Conservation (phyloP, 78 protist genomes). For the Dictyostelium firmibasis region DNA sequence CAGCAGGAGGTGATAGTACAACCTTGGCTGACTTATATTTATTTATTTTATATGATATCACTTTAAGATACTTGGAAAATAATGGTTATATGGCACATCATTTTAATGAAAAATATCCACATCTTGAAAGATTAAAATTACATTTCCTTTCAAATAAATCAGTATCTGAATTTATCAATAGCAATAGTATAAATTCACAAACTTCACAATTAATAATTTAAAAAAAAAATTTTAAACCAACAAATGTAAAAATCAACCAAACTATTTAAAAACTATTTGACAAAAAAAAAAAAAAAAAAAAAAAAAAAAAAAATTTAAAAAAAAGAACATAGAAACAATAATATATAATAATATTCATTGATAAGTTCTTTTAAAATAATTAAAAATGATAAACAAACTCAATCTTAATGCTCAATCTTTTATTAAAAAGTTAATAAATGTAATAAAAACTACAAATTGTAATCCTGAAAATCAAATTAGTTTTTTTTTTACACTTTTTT, state of each 20-base stretch:
- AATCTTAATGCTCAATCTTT: background rate
- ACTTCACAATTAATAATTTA: background rate
- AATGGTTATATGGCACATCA: background rate
- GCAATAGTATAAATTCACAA: background rate
- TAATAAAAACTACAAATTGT: background rate
- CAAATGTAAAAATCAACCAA: background rate
- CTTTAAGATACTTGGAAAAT: background rate
- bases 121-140: background rate
- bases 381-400: background rate
- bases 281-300: no score
- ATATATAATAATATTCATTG: background rate
- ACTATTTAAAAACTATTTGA: no score
- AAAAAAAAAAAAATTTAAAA: no score
- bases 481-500: background rate
- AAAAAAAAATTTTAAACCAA: background rate
- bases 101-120: background rate
- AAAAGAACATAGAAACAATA: background rate
- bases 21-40: constrained; percentile 1
- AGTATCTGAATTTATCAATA: background rate
- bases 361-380: no score
- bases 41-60: background rate
- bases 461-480: background rate
- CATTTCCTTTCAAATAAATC: background rate
- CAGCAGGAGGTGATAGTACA: background rate
- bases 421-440: background rate